Percentiles rank a stretch among this genome's conserved stretches.
Conservation (phyloP, 257 asterid species). For the Solanum piurae region DNA sequence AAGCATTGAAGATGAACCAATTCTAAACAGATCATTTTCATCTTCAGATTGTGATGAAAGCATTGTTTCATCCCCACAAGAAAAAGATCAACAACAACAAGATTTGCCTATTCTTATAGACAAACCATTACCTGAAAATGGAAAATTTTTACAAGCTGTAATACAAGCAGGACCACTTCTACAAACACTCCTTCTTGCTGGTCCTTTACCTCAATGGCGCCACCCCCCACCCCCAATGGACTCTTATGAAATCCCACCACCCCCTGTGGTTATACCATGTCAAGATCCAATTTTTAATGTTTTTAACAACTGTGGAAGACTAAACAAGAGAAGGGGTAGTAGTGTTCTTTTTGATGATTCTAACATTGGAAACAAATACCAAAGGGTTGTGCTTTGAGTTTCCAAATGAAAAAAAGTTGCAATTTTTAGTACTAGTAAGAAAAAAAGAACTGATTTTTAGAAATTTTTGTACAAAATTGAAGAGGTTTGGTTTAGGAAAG, state of each 20-base stretch:
- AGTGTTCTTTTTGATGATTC: conserved; percentile 15
- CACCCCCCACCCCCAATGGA: conserved; percentile 95
- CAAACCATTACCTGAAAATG: conserved; percentile 69
- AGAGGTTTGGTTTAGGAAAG: conserved; percentile 2
- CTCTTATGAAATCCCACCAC: conserved; percentile 63
- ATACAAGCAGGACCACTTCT: conserved; percentile 89
- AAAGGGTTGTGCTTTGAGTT: conserved; percentile 41
- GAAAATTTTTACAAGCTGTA: conserved; percentile 70
- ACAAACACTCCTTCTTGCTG: conserved; percentile 81
- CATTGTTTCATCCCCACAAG: conserved; percentile 54
- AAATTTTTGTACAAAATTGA: conserved; percentile 24
- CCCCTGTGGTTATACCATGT: conserved; percentile 46
- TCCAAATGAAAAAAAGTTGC: neutral
- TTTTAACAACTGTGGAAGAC: conserved; percentile 19
- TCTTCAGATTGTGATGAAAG: conserved; percentile 81
- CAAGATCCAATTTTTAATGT: conserved; percentile 11
- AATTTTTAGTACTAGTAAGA: neutral
- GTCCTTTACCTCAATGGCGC: conserved; percentile 94
- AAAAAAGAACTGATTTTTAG: neutral
- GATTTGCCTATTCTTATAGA: conserved; percentile 19
- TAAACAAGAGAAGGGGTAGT: conserved; percentile 46
- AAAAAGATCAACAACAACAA: neutral
- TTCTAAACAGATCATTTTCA: conserved; percentile 4
- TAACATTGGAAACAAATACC: conserved; percentile 38
- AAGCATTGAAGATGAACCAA: conserved; percentile 56